These are phyloP conservation scores for Diaporthe citrichinensis DNA, from an alignment of 2,329 filamentous ascomycete species.

Conservation along the genomic window DNA sequence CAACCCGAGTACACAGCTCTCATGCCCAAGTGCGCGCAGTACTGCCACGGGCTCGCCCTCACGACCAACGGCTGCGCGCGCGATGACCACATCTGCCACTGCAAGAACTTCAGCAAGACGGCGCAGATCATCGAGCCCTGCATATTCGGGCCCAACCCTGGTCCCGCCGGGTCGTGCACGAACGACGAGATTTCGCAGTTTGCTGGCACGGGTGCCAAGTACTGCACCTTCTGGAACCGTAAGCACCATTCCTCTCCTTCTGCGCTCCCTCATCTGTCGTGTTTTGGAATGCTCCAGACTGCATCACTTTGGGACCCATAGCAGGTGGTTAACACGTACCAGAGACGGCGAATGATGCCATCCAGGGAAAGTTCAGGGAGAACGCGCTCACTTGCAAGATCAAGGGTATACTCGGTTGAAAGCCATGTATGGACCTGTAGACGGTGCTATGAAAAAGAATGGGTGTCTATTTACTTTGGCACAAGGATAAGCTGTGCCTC, in stretches of 20 bases:
- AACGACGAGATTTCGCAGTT: not conserved
- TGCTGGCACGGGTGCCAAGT: not conserved
- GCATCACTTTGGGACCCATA: too few relatives aligned
- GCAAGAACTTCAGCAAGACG: slow-evolving; percentile 22
- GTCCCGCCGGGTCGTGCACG: not conserved
- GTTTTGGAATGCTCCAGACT: too few relatives aligned
- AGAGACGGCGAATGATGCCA: slow-evolving; percentile 7
- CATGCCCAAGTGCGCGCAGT: slow-evolving; percentile 15
- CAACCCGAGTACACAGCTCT: slow-evolving; percentile 14
- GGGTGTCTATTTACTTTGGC: not conserved
- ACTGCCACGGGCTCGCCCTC: slow-evolving; percentile 6
- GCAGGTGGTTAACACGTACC: too few relatives aligned
- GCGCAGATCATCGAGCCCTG: slow-evolving; percentile 19
- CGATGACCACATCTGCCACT: slow-evolving; percentile 27
- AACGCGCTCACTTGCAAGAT: not conserved
- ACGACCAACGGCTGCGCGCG: not conserved
- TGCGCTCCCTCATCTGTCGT: too few relatives aligned
- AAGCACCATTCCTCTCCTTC: too few relatives aligned
- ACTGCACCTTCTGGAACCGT: slow-evolving; percentile 21
- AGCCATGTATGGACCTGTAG: not conserved
- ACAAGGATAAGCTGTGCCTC: not conserved
- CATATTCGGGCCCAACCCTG: not conserved
- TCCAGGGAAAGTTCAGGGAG: not conserved
- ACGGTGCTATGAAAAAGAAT: not conserved
- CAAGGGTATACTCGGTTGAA: not conserved